A percentile compares a stretch with the other conserved stretches of the same genome.
Evolutionary conservation across 129 eudicot genomes (phyloP).

Genomic region (Ambrosia trifida): DNA sequence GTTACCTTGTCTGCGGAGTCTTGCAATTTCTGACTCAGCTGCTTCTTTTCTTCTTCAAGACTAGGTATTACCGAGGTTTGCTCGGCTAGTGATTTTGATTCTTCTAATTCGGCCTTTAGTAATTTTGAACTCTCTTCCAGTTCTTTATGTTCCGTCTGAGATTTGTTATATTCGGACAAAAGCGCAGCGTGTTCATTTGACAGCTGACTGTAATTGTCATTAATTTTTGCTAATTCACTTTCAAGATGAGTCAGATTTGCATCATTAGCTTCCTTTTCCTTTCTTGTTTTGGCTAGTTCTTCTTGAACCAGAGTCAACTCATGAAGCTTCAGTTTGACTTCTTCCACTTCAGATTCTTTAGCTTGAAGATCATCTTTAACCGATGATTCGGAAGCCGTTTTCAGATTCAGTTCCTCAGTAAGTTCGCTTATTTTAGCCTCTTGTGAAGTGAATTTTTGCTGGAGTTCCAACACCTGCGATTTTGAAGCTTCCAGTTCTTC

Average conservation of each 20-base stretch:
- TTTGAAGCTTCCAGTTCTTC: slow-evolving; percentile 59
- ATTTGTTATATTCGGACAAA: slow-evolving; percentile 45
- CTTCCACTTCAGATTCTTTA: slow-evolving; percentile 57
- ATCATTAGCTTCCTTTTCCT: slow-evolving; percentile 49
- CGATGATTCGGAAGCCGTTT: slow-evolving; percentile 50
- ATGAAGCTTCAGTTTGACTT: slow-evolving; percentile 52
- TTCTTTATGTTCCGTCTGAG: slow-evolving; percentile 54
- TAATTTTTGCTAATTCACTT: slow-evolving; percentile 48
- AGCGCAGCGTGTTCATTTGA: slow-evolving; percentile 64
- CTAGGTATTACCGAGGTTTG: slow-evolving; percentile 37
- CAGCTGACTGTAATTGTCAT: slow-evolving; percentile 52
- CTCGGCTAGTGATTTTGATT: slow-evolving; percentile 53
- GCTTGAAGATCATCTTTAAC: slow-evolving; percentile 52
- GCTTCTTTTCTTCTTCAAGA: slow-evolving; percentile 67
- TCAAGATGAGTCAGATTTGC: too few species aligned
- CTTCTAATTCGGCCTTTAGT: slow-evolving; percentile 46
- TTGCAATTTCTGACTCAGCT: slow-evolving; percentile 42
- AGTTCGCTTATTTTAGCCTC: slow-evolving; percentile 50
- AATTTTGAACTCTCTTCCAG: slow-evolving; percentile 50
- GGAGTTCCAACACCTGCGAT: slow-evolving; percentile 49
- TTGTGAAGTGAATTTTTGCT: slow-evolving; percentile 49
- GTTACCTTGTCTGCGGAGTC: slow-evolving; percentile 44
- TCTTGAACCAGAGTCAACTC: slow-evolving; percentile 41
- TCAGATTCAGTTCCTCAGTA: slow-evolving; percentile 54
- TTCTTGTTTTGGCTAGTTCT: slow-evolving; percentile 44